These are phyloP conservation scores for Hymenoscyphus infarciens DNA, from an alignment of 2,329 filamentous ascomycete species.

Conservation along the genomic window DNA sequence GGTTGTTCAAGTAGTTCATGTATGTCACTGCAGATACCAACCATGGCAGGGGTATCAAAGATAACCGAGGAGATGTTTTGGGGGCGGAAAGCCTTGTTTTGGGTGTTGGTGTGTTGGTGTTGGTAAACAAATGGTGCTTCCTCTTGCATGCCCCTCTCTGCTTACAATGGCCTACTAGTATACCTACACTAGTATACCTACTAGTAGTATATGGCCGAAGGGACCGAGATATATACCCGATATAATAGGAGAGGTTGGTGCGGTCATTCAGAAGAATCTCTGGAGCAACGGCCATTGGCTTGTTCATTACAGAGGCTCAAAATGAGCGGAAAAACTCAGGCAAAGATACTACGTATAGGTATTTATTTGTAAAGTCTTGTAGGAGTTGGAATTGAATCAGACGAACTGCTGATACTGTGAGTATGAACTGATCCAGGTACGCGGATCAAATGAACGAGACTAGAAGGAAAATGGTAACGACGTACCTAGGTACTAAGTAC, in stretches of 20 bases:
- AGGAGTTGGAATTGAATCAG: too few relatives aligned
- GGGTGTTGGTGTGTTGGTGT: background rate
- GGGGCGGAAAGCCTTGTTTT: conserved; percentile 1
- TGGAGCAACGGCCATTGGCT: background rate
- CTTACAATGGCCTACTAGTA: conserved; percentile 2
- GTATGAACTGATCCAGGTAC: too few relatives aligned
- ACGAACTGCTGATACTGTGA: too few relatives aligned
- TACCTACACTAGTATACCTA: too few relatives aligned
- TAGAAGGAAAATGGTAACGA: too few relatives aligned
- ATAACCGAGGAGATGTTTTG: background rate
- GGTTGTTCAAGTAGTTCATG: too few relatives aligned
- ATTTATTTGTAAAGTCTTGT: too few relatives aligned
- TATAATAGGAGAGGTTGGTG: background rate
- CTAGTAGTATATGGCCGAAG: background rate
- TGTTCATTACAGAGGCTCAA: background rate
- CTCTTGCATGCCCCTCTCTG: background rate
- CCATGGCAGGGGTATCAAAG: background rate
- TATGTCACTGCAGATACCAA: background rate
- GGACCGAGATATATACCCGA: too few relatives aligned
- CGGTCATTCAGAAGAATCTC: too few relatives aligned
- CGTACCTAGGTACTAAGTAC: too few relatives aligned
- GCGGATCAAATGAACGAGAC: too few relatives aligned
- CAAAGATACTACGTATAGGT: too few relatives aligned
- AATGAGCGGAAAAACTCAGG: background rate
- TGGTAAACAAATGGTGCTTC: background rate